A percentile compares a stretch with the other conserved stretches of the same genome.
Evolutionary conservation across 2,329 filamentous ascomycete species (phyloP).

Genomic region (Fusarium temperatum): DNA sequence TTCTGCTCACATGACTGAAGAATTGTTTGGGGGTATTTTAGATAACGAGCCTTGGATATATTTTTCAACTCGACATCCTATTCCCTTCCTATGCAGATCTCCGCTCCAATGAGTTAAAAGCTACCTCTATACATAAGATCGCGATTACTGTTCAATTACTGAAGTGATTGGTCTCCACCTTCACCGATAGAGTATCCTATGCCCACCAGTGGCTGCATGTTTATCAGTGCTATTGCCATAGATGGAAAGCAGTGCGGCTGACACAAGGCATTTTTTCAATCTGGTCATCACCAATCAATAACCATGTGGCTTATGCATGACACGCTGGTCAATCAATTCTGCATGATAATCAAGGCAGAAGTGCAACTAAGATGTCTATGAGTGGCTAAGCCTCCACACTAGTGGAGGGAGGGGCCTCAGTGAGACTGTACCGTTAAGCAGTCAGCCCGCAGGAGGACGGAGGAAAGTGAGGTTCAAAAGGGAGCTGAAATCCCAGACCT

Average conservation of each 20-base stretch:
- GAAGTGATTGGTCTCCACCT: neutral
- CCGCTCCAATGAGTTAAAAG: accelerated
- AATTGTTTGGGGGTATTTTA: accelerated
- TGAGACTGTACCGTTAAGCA: neutral
- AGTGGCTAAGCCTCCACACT: neutral
- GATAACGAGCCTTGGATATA: accelerated
- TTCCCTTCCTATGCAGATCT: accelerated
- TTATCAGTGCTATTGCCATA: neutral
- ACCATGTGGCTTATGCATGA: neutral
- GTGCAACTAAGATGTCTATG: neutral
- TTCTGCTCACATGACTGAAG: accelerated
- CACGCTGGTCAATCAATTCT: neutral
- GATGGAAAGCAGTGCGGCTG: neutral
- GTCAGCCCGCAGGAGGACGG: neutral
- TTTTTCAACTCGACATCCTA: neutral
- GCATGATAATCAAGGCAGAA: slow-evolving; percentile 4
- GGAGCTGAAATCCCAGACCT: accelerated
- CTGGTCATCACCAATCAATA: neutral
- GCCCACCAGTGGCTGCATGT: neutral
- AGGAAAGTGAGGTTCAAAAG: neutral
- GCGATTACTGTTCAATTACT: neutral
- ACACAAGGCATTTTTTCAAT: neutral
- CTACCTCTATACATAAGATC: neutral
- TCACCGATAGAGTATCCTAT: neutral
- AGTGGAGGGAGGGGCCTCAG: neutral